phyloP scores from a whole-genome alignment of 2,329 filamentous ascomycete species.

The Diaporthe destruens region DNA sequence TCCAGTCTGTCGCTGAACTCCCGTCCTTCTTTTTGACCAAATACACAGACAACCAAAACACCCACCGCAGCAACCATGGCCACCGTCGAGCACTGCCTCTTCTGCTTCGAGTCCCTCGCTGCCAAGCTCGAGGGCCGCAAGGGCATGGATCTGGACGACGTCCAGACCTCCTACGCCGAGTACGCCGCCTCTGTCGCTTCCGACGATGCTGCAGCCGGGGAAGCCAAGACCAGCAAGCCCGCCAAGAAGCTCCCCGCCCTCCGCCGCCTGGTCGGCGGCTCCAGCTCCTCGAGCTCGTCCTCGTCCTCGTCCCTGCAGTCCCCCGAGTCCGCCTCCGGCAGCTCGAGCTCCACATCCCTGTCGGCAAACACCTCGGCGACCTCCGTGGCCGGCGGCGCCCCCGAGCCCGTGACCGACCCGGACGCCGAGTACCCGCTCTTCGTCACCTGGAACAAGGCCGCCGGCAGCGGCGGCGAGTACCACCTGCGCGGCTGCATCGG shows the following conservation, averaged over 20 bases:
- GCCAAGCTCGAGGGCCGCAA: slow-evolving; percentile 80
- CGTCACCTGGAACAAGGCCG: slow-evolving; percentile 91
- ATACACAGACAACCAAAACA: neutral
- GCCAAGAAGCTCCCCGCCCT: slow-evolving; percentile 57
- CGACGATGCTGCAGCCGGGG: slow-evolving; percentile 41
- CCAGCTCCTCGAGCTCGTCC: slow-evolving; percentile 43
- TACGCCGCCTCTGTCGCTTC: slow-evolving; percentile 52
- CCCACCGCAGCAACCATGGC: slow-evolving; percentile 72
- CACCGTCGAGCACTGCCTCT: slow-evolving; percentile 85
- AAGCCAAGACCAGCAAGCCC: slow-evolving; percentile 40
- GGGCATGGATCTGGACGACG: slow-evolving; percentile 73
- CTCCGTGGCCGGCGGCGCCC: slow-evolving; percentile 53
- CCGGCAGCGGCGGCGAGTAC: slow-evolving; percentile 65
- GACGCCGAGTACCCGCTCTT: slow-evolving; percentile 79
- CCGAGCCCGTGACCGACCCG: slow-evolving; percentile 47
- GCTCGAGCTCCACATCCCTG: slow-evolving; percentile 48
- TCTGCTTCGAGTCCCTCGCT: slow-evolving; percentile 89
- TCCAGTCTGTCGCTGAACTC: neutral
- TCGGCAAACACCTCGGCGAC: slow-evolving; percentile 50
- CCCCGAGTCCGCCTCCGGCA: slow-evolving; percentile 47
- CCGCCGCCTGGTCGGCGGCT: slow-evolving; percentile 55
- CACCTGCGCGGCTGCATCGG: slow-evolving; percentile 94
- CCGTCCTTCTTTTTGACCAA: neutral
- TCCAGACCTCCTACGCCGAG: slow-evolving; percentile 74
- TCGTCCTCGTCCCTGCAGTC: slow-evolving; percentile 52